A percentile compares a stretch with the other conserved stretches of the same genome.
phyloP scores from a whole-genome alignment of 805 yeast genomes.

The Schizosaccharomyces cryophilus region DNA sequence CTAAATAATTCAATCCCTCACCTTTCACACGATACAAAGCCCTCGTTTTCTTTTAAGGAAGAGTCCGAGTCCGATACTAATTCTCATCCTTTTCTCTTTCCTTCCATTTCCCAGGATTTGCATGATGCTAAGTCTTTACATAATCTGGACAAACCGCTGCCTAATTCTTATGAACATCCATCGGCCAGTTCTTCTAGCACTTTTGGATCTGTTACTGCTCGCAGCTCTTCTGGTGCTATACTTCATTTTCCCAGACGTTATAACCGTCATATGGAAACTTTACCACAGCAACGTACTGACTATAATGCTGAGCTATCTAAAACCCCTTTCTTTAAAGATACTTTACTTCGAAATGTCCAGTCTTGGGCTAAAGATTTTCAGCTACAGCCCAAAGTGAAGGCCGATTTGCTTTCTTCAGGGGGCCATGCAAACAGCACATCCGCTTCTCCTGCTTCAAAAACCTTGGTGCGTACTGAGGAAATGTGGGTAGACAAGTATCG shows the following conservation, averaged over 20 bases:
- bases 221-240: not conserved
- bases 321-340: not conserved
- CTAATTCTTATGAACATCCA: not conserved
- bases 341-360: too few species aligned
- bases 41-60: too few species aligned
- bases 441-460: too few species aligned
- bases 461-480: not conserved
- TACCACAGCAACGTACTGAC: not conserved
- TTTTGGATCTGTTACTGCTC: not conserved
- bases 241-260: not conserved
- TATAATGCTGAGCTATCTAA: not conserved
- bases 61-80: too few species aligned
- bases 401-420: too few species aligned
- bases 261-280: not conserved
- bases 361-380: too few species aligned
- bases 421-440: too few species aligned
- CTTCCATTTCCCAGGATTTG: not conserved
- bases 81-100: too few species aligned
- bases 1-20: too few species aligned
- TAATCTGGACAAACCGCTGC: not conserved
- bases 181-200: not conserved
- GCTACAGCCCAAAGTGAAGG: too few species aligned
- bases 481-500: conserved; percentile 2
- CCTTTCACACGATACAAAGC: too few species aligned
- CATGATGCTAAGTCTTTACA: not conserved